phyloP scores from a whole-genome alignment of 306 rosid genomes.

The Cyclanthera cordifolia region DNA sequence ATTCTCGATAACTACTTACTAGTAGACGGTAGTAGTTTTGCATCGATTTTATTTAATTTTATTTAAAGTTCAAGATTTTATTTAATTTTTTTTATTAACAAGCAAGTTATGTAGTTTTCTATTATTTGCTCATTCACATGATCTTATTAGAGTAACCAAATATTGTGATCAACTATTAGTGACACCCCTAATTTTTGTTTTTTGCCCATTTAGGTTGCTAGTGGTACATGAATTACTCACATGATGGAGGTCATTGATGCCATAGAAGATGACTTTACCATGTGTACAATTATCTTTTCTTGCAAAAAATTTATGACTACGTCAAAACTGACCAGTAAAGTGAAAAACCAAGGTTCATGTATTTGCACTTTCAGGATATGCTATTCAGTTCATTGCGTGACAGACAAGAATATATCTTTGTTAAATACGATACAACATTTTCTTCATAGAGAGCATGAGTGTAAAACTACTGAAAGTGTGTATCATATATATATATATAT shows the following conservation, averaged over 20 bases:
- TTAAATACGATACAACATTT: too few relatives aligned
- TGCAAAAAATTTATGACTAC: not conserved
- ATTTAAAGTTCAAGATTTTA: not conserved
- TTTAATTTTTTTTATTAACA: not conserved
- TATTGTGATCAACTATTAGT: not conserved
- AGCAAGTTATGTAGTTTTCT: not conserved
- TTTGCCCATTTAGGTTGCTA: conserved; percentile 60
- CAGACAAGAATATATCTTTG: not conserved
- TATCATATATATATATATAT: too few relatives aligned
- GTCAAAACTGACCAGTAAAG: not conserved
- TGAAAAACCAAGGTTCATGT: not conserved
- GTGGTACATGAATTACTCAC: conserved; percentile 95
- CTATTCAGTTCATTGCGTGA: not conserved
- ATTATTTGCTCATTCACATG: not conserved
- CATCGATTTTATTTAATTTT: too few relatives aligned
- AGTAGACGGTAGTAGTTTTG: too few relatives aligned
- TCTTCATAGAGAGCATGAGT: too few relatives aligned
- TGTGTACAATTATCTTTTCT: conserved; percentile 38
- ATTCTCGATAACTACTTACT: too few relatives aligned
- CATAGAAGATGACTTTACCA: conserved; percentile 76
- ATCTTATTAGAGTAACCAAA: not conserved
- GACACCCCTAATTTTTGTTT: conserved; percentile 7
- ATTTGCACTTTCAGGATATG: not conserved
- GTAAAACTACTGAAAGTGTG: too few relatives aligned
- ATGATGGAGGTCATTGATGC: conserved; percentile 98